Percentiles rank a stretch among this genome's conserved stretches.
Conservation (phyloP, 495 filamentous ascomycete genomes). For the Corynascus novoguineensis region DNA sequence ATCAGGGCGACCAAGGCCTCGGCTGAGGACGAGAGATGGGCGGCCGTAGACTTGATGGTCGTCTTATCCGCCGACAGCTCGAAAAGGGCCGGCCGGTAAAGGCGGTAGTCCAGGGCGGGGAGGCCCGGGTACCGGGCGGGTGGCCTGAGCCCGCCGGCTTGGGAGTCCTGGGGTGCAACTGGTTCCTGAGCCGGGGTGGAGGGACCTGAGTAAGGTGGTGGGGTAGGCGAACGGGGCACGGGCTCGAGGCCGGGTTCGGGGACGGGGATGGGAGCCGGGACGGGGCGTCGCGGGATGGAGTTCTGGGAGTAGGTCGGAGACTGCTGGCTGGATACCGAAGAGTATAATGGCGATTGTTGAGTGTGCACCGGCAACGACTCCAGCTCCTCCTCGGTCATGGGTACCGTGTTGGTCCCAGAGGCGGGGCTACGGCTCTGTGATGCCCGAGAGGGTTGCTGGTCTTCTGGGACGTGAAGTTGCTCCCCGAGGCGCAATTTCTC, state of each 20-base stretch:
- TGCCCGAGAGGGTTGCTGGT: not conserved
- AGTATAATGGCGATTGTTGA: not conserved
- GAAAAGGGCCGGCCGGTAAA: slow-evolving; percentile 45
- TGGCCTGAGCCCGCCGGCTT: slow-evolving; percentile 20
- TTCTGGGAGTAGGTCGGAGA: not conserved
- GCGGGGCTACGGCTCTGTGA: slow-evolving; percentile 6
- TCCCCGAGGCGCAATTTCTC: slow-evolving; percentile 11
- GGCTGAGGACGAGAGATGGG: slow-evolving; percentile 38
- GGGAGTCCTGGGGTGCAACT: slow-evolving; percentile 17
- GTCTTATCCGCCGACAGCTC: slow-evolving; percentile 44
- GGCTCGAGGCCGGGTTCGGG: not conserved
- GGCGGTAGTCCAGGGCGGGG: slow-evolving; percentile 45
- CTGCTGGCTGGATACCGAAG: not conserved
- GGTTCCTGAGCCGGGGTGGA: slow-evolving; percentile 25
- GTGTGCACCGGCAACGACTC: slow-evolving; percentile 7
- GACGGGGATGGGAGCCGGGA: not conserved
- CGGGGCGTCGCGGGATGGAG: not conserved
- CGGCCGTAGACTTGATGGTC: slow-evolving; percentile 38
- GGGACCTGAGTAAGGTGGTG: slow-evolving; percentile 46
- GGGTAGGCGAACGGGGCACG: slow-evolving; percentile 17
- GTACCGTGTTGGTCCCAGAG: slow-evolving; percentile 20
- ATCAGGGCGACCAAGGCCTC: slow-evolving; percentile 40
- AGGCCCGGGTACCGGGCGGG: slow-evolving; percentile 37
- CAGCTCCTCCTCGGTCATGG: slow-evolving; percentile 22
- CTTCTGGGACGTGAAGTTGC: not conserved